Evolutionary conservation across 768 basidiomycete species (phyloP), one percentile per base, ranked within the genome.

Genomic region (Hypsizygus marmoreus): DNA sequence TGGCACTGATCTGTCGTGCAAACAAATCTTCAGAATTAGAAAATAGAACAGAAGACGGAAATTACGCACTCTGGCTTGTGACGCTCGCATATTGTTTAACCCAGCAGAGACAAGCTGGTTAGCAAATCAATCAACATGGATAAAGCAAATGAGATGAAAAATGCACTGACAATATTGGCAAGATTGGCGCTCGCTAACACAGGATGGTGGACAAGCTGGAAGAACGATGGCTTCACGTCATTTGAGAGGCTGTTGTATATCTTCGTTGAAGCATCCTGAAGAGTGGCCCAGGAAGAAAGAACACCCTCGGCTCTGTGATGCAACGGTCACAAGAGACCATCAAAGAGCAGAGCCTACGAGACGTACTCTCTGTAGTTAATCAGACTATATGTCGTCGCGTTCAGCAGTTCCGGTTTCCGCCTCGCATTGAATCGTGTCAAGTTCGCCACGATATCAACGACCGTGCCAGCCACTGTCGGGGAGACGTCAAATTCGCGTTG

Each of bases 141-240:
- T n/a, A 11, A 22, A 9, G 10, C 20, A 20, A 29, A 2, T 17
- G 40, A 19, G 9, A 7, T 25, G 8, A 4, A 22, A 40, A 19
- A 32, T 2, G 25, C 10, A 37, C 60, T 23, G 24, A 70, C 68
- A 72, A 87, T 73, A 45, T 74, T 73, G 12, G 72, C 77, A 22
- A 86, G 59, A 38, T 80, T 86, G 34, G 71, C 66, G 51, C 78
- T 80, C 1, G 83, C 83, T 38, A 77, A 60, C 14, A 84, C 74
- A 3, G 83, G 79, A 54, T 86, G 82, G 23, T 83, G 81, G 1
- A 90, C 76, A n/a, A 83, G 72, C 59, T 90, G 75, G 76, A 80
- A 88, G 69, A 80, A 89, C 0, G 86, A 77, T 1, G 82, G 71
- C 54, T 84, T 68, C 45, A 64, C 71, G 1, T 54, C 67, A 13